A percentile compares a stretch with the other conserved stretches of the same genome.
Conservation (phyloP, 345 rosid species). For the Cardiospermum halicacabum region DNA sequence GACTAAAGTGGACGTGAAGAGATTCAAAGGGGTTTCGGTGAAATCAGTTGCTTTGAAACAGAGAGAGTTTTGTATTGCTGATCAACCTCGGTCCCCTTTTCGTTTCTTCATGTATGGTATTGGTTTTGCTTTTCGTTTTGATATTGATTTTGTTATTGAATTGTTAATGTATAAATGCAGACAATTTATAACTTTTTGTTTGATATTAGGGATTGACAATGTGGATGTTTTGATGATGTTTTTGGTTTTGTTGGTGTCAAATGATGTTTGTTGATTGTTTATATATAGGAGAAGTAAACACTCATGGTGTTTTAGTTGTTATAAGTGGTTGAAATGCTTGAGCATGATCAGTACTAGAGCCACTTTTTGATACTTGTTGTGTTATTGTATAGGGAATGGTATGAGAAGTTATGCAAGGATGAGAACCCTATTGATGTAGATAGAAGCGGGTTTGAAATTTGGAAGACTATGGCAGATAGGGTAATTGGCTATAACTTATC, state of each 20-base stretch:
- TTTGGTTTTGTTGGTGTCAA: neutral
- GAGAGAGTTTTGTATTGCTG: conserved; percentile 18
- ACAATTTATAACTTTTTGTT: neutral
- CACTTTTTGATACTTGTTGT: no score
- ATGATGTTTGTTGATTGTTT: no score
- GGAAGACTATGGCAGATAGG: conserved; percentile 67
- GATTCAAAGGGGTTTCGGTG: conserved; percentile 49
- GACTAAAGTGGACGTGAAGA: conserved; percentile 43
- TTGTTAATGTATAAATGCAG: no score
- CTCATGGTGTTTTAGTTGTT: no score
- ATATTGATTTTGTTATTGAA: neutral
- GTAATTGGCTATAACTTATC: conserved; percentile 21
- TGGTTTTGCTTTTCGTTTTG: neutral
- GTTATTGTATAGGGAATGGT: conserved; percentile 43
- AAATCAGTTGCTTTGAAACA: conserved; percentile 22
- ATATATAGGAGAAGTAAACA: no score
- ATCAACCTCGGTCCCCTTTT: conserved; percentile 74
- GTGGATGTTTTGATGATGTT: no score
- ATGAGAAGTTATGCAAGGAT: conserved; percentile 18
- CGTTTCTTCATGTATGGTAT: conserved; percentile 58
- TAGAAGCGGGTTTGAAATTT: conserved; percentile 45
- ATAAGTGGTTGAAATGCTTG: no score
- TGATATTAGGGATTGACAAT: neutral
- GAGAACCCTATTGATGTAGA: conserved; percentile 35
- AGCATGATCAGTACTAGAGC: no score